Conservation (phyloP, 192 early-diverging fungal species). For the Phycomyces nitens region DNA sequence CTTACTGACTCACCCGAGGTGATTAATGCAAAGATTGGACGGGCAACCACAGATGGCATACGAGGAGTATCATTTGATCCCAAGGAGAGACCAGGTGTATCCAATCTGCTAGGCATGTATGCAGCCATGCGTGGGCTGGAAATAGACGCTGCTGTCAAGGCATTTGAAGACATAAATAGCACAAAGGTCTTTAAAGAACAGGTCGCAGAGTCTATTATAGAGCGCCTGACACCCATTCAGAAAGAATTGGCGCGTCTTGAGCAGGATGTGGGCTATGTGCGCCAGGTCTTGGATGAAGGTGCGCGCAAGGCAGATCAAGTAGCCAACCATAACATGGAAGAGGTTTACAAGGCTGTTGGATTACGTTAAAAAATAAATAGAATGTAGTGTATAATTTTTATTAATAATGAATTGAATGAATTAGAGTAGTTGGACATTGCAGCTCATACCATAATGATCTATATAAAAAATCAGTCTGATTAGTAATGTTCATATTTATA, state of each 20-base stretch:
- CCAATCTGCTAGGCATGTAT: conserved; percentile 81
- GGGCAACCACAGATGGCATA: conserved; percentile 67
- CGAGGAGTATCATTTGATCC: conserved; percentile 71
- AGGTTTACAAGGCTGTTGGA: conserved; percentile 56
- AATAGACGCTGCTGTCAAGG: conserved; percentile 47
- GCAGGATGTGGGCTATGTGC: conserved; percentile 58
- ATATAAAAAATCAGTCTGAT: not conserved
- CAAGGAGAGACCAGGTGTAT: conserved; percentile 68
- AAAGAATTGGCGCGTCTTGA: conserved; percentile 55
- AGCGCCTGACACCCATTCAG: conserved; percentile 62
- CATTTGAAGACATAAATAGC: conserved; percentile 44
- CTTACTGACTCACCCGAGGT: conserved; percentile 64
- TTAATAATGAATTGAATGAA: conserved; percentile 1
- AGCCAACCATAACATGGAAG: conserved; percentile 56
- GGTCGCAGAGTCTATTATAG: conserved; percentile 62
- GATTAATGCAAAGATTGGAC: conserved; percentile 66
- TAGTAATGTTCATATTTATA: not conserved
- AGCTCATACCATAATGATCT: conserved; percentile 45
- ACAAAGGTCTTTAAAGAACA: conserved; percentile 71
- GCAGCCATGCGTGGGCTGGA: conserved; percentile 44
- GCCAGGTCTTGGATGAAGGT: conserved; percentile 59
- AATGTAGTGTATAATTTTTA: not conserved
- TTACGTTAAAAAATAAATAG: conserved; percentile 28
- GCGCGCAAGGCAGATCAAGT: conserved; percentile 59
- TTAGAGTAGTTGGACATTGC: conserved; percentile 8